Evolutionary conservation across 768 basidiomycete genomes (phyloP).

Genomic region (Paxillus ammoniavirescens): DNA sequence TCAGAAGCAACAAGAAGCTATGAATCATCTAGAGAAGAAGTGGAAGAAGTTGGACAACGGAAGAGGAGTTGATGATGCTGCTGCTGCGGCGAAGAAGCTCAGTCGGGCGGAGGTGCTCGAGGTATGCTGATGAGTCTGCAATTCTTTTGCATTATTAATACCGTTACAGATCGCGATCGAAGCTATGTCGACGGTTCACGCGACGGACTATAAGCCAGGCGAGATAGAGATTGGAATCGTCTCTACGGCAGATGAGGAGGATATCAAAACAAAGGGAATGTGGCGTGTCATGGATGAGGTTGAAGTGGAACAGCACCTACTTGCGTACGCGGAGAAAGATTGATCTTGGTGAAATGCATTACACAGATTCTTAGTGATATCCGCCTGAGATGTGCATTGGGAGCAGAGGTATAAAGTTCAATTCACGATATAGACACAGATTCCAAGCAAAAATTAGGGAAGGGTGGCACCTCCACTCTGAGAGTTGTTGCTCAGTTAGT

Average conservation of each 20-base stretch:
- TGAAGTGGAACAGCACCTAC: slow-evolving; percentile 76
- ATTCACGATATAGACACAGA: slow-evolving; percentile 8
- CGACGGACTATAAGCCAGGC: slow-evolving; percentile 92
- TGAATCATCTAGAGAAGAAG: slow-evolving; percentile 98
- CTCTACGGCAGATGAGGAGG: slow-evolving; percentile 72
- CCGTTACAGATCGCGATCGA: slow-evolving; percentile 82
- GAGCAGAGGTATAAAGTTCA: slow-evolving; percentile 1
- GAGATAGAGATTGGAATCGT: slow-evolving; percentile 97
- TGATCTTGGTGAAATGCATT: slow-evolving; percentile 34
- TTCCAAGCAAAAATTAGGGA: slow-evolving; percentile 19
- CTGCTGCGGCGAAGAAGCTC: slow-evolving; percentile 70
- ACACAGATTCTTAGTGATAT: not conserved
- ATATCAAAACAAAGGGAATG: slow-evolving; percentile 63
- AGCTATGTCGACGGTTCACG: slow-evolving; percentile 88
- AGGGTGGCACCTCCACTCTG: slow-evolving; percentile 69
- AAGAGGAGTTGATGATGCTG: slow-evolving; percentile 74
- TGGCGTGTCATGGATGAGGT: slow-evolving; percentile 79
- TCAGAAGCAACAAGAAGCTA: slow-evolving; percentile 97
- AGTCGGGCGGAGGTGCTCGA: slow-evolving; percentile 84
- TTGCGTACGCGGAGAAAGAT: slow-evolving; percentile 90
- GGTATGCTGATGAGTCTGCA: slow-evolving; percentile 44
- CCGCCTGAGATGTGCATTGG: not conserved
- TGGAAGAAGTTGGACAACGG: slow-evolving; percentile 93
- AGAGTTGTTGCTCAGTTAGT: slow-evolving; percentile 21
- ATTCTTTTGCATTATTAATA: slow-evolving; percentile 1